Base-by-base conservation (phyloP, 805 yeast genomes). In the Wickerhamiella australiensis region DNA sequence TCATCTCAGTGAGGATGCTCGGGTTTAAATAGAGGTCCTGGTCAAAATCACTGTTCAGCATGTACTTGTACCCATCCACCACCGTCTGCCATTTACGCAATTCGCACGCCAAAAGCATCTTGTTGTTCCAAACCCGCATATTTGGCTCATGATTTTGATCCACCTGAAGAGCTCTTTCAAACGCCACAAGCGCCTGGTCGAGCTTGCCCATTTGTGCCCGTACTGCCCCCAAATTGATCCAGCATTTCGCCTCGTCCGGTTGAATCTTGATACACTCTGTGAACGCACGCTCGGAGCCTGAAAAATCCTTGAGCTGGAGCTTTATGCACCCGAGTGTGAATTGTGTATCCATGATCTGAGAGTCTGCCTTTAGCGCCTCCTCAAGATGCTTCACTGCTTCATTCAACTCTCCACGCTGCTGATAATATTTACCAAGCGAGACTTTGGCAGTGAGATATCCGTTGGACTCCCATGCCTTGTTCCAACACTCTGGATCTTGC, bases 111-210 rank as follows among this genome's bases (percentile, higher is more conserved):
- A 90, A 90, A 25, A 79, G 70, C 60, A 85, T 68, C 59, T 79
- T 86, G 62, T 92, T 92, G 58, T 86, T 92, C 83, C 90, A 88
- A 29, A 92, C 78, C 57, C 84, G 77, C 95, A 96, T 85, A 46
- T 88, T 84, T 49, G 76, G 76, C 56, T 77, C 79, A 11, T 73
- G 70, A 43, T 79, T 80, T 31, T 47, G 54, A 33, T 86, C 81
- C 27, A 73, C 72, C 37, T 81, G 69, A 17, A 85, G 73, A 0
- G 97, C 96, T 54, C 79, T 79, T 59, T 82, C 79, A 57, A 90
- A 69, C 1, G 98, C 96, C 54, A 77, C 79, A 60, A 85, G 81
- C 0, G 97, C 95, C 56, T 86, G 94, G 54, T 76, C 74, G 18
- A 75, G 64, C 63, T 84, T 83, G 48, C 75, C 80, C 47, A 75